These are phyloP conservation scores for Sicyos baderoa DNA, from an alignment of 306 rosid genomes.

Conservation along the genomic window DNA sequence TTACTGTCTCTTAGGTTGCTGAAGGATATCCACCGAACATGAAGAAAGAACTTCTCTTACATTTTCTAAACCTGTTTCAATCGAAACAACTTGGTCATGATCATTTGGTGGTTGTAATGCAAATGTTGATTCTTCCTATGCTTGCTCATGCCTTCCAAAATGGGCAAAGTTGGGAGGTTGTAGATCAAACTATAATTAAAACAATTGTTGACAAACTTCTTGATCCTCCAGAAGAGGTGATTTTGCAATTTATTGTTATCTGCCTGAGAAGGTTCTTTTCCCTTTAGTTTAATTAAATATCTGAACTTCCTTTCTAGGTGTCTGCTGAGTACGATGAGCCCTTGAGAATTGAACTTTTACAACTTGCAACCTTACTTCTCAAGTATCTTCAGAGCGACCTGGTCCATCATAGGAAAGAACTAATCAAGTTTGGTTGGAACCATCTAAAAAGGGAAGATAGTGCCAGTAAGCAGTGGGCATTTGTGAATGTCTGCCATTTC, in stretches of 20 bases:
- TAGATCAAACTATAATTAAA: slow-evolving; percentile 72
- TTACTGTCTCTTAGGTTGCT: slow-evolving; percentile 61
- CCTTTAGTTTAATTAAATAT: slow-evolving; percentile 17
- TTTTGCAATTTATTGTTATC: slow-evolving; percentile 19
- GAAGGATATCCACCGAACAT: slow-evolving; percentile 74
- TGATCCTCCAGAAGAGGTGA: slow-evolving; percentile 99
- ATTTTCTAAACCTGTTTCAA: slow-evolving; percentile 81
- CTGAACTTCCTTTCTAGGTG: slow-evolving; percentile 46
- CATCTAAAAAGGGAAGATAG: slow-evolving; percentile 99
- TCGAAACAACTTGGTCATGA: slow-evolving; percentile 79
- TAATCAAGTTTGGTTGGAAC: slow-evolving; percentile 99
- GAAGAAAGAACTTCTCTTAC: slow-evolving; percentile 74
- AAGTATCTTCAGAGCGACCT: slow-evolving; percentile 96
- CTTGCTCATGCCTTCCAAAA: slow-evolving; percentile 97
- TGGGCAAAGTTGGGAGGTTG: slow-evolving; percentile 97
- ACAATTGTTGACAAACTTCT: slow-evolving; percentile 98
- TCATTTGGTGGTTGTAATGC: slow-evolving; percentile 94
- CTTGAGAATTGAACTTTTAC: slow-evolving; percentile 86
- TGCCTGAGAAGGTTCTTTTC: background rate
- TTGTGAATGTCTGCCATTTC: slow-evolving; percentile 99
- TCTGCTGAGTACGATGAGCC: slow-evolving; percentile 98
- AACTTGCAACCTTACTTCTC: slow-evolving; percentile 93
- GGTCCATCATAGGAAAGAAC: slow-evolving; percentile 91
- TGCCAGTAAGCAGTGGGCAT: slow-evolving; percentile 99
- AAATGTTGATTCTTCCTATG: slow-evolving; percentile 99